Base-by-base conservation (phyloP, 352 stramenopile genomes). In the Phytopythium vexans region DNA sequence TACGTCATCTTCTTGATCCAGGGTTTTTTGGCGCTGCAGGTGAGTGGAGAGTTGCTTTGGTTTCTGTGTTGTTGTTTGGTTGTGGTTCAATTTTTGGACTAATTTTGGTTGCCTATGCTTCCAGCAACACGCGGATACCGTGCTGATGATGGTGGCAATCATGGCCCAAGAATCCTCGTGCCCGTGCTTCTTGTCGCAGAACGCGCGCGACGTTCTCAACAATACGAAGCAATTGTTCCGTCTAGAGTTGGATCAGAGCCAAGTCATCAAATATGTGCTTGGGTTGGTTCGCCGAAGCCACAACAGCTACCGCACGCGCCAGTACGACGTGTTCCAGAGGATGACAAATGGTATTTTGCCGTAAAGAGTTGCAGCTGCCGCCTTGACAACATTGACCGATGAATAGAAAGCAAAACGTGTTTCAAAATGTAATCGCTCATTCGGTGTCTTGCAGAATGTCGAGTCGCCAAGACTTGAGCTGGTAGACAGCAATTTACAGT, bases 1-100 rank as follows among this genome's bases (percentile, higher is more conserved):
- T 99, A 98, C 71, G 88, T 98, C n/a, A 98, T 96, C 46, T 78
- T 98, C 45, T 96, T 99, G 62, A 98, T 96, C 56, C 96, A 96
- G 72, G 96, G 96, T 27, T 99, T 99, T 68, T 71, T 98, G 43
- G 96, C 95, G 35, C 76, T 99, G 8, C 96, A 98, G 74, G 79
- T 95, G 61, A 63, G 62, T 32, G 16, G 12, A 14, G 12, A 27
- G 27, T 21, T 54, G n/a, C 9, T 33, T 10, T 39, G 21, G 1
- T 35, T 6, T 41, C n/a, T 57, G 41, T 9, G 4, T 10, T 8
- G 14, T 39, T 3, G 8, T 33, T n/a, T 8, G 38, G 36, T 33
- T 16, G 8, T 60, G 4, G 40, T 31, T 59, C 40, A 8, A 53
- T 51, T 58, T 37, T 37, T 16, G 60, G 21, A 27, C 21, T 27